Conservation (phyloP, 345 rosid species). For the Barbarea vulgaris region DNA sequence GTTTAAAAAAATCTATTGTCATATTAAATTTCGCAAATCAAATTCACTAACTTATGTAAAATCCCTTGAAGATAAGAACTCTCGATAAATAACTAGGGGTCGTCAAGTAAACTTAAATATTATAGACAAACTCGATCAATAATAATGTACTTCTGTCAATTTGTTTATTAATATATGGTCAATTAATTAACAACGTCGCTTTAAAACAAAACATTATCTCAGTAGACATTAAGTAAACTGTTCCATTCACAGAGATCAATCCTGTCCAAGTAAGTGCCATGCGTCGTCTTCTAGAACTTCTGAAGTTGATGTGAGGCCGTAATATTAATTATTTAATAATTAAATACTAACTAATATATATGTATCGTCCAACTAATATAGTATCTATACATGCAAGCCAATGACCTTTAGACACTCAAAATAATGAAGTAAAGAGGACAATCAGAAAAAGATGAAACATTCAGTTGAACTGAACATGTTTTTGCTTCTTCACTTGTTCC, state of each 20-base stretch:
- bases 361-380: constrained; percentile 19
- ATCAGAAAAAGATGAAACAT: constrained; percentile 38
- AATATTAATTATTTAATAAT: constrained; percentile 2
- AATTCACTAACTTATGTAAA: background rate
- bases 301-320: constrained; percentile 31
- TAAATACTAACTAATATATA: background rate
- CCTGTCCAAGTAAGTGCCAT: constrained; percentile 28
- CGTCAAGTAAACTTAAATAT: constrained; percentile 4
- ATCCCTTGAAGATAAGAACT: background rate
- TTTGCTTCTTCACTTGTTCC: constrained; percentile 43
- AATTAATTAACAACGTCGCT: background rate
- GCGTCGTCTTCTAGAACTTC: constrained; percentile 31
- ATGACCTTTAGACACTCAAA: constrained; percentile 28
- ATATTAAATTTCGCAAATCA: background rate
- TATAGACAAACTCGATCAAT: constrained; percentile 1
- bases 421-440: constrained; percentile 40
- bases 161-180: background rate
- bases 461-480: constrained; percentile 43
- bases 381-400: constrained; percentile 10
- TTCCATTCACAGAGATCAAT: constrained; percentile 39
- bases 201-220: constrained; percentile 30
- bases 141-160: constrained; percentile 17
- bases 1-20: background rate
- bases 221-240: constrained; percentile 34
- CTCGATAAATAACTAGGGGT: background rate